Conservation (phyloP, 495 filamentous ascomycete genomes). For the Pyronema domesticum region DNA sequence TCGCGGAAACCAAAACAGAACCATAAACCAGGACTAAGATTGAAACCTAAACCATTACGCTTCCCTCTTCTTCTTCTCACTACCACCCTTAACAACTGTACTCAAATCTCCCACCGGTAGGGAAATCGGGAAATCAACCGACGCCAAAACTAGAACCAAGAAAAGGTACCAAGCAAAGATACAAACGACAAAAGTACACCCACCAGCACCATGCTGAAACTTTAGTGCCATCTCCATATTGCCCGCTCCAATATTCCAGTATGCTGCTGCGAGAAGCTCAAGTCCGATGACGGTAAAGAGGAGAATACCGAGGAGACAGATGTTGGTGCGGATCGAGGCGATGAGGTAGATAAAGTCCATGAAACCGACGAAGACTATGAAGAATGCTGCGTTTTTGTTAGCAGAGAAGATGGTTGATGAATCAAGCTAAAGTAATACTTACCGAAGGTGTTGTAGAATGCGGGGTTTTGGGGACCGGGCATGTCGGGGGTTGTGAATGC, state of each 20-base stretch:
- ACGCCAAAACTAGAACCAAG: conserved; percentile 40
- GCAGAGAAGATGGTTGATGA: not conserved
- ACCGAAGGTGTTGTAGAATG: not conserved
- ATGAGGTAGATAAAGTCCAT: conserved; percentile 50
- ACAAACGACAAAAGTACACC: conserved; percentile 35
- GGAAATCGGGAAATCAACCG: conserved; percentile 36
- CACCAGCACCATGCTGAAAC: not conserved
- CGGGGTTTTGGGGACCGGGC: not conserved
- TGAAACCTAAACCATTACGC: too few species aligned
- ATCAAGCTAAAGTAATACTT: not conserved
- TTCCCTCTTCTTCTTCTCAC: not conserved
- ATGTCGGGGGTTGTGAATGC: not conserved
- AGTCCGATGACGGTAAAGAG: conserved; percentile 42
- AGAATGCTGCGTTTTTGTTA: conserved; percentile 32
- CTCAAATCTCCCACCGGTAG: conserved; percentile 44
- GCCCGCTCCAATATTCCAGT: conserved; percentile 32
- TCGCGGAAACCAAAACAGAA: too few species aligned
- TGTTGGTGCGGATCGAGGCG: conserved; percentile 50
- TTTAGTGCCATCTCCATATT: conserved; percentile 6
- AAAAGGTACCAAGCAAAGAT: conserved; percentile 50
- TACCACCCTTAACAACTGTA: not conserved
- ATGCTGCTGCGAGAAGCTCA: conserved; percentile 36
- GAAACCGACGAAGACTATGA: conserved; percentile 33
- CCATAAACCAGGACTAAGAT: too few species aligned
- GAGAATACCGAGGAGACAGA: conserved; percentile 49